A percentile compares a stretch with the other conserved stretches of the same genome.
phyloP scores from a whole-genome alignment of 345 rosid genomes.

The Populus pruinosa region DNA sequence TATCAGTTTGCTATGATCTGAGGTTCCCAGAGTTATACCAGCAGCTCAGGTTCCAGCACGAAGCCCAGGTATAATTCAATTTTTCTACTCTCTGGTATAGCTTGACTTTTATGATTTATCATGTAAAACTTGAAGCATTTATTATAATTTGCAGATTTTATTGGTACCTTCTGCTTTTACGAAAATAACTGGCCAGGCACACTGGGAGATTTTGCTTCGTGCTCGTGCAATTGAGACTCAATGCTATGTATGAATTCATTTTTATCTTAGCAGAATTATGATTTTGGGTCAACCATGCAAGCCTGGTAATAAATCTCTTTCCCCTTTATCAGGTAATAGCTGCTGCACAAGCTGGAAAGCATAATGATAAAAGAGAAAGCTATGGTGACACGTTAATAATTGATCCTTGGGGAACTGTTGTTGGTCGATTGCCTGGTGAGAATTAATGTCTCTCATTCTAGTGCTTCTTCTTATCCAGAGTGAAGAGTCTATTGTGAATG shows the following conservation, averaged over 20 bases:
- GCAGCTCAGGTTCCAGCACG: conserved; percentile 73
- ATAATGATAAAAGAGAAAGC: conserved; percentile 81
- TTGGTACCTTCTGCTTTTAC: conserved; percentile 92
- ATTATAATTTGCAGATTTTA: conserved; percentile 45
- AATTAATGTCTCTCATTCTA: not conserved
- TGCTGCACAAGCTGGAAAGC: conserved; percentile 86
- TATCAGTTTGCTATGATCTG: conserved; percentile 86
- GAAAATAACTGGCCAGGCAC: conserved; percentile 78
- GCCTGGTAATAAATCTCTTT: conserved; percentile 1
- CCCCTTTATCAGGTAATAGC: conserved; percentile 60
- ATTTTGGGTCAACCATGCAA: not conserved
- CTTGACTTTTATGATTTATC: not conserved
- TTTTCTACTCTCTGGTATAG: not conserved
- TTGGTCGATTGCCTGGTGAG: conserved; percentile 77
- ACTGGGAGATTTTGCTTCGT: conserved; percentile 94
- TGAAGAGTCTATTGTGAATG: not conserved
- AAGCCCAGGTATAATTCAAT: conserved; percentile 56
- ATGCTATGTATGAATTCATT: conserved; percentile 62
- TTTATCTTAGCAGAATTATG: not conserved
- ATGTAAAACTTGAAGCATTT: conserved; percentile 2
- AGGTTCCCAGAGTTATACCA: conserved; percentile 91
- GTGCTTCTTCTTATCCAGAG: not conserved
- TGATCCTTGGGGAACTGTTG: conserved; percentile 88
- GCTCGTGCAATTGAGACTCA: conserved; percentile 94
- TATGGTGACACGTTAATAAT: conserved; percentile 78